phyloP scores from a whole-genome alignment of 495 filamentous ascomycete species.

The Ascobolus immersus region DNA sequence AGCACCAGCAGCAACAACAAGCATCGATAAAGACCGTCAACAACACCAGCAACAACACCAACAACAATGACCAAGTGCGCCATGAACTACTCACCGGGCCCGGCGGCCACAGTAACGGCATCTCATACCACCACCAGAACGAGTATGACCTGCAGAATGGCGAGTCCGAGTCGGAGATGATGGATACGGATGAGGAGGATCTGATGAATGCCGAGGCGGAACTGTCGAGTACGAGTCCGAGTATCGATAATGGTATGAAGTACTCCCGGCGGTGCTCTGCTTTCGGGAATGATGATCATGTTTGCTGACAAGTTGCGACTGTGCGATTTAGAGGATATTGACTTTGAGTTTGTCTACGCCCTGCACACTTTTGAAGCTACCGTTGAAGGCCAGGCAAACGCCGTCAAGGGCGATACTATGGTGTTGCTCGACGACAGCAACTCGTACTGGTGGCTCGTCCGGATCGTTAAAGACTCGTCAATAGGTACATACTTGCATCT shows the following conservation, averaged over 20 bases:
- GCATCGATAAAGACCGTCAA: conserved; percentile 22
- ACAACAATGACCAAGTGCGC: conserved; percentile 45
- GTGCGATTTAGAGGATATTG: conserved; percentile 63
- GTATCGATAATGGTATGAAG: conserved; percentile 91
- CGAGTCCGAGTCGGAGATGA: conserved; percentile 43
- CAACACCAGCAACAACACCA: conserved; percentile 49
- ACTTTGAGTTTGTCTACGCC: conserved; percentile 98
- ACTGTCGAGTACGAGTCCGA: conserved; percentile 76
- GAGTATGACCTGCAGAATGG: conserved; percentile 23
- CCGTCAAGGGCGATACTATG: conserved; percentile 96
- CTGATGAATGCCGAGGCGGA: conserved; percentile 78
- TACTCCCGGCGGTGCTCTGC: background rate
- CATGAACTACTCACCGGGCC: conserved; percentile 22
- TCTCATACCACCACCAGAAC: conserved; percentile 14
- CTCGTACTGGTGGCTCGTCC: conserved; percentile 98
- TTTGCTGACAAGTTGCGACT: conserved; percentile 23
- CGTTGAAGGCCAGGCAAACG: conserved; percentile 94
- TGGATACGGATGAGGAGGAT: conserved; percentile 55
- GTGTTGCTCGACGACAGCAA: conserved; percentile 99
- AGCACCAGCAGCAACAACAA: conserved; percentile 22
- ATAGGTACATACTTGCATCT: conserved; percentile 41
- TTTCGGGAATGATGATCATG: conserved; percentile 23
- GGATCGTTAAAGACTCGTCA: conserved; percentile 87
- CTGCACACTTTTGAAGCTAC: conserved; percentile 93
- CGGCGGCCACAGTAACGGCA: conserved; percentile 23